Conservation (phyloP, 2,329 filamentous ascomycete species). For the Mycogone perniciosa region DNA sequence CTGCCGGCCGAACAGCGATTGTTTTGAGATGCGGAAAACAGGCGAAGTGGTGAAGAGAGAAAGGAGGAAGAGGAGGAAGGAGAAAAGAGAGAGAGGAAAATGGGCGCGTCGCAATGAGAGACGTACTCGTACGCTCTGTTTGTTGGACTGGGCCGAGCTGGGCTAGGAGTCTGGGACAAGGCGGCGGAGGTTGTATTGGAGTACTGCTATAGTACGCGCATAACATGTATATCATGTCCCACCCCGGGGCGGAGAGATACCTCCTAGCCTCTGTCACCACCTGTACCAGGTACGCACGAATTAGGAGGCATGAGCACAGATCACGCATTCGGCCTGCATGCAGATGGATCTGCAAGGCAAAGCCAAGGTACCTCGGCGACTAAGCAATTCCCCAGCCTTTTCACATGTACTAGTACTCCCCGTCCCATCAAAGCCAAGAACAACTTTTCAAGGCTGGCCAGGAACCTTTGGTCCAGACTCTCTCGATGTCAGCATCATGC, state of each 20-base stretch:
- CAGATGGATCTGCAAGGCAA: not conserved
- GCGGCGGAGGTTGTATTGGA: too few species aligned
- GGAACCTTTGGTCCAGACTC: too few species aligned
- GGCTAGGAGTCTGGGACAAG: not conserved
- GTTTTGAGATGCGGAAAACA: too few species aligned
- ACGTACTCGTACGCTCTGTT: too few species aligned
- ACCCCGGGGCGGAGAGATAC: too few species aligned
- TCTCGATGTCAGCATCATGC: too few species aligned
- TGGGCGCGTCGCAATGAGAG: constrained; percentile 4
- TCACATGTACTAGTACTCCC: not conserved
- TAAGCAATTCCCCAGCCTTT: not conserved
- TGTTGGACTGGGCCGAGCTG: too few species aligned
- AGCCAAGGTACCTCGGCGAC: not conserved
- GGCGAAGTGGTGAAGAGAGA: not conserved
- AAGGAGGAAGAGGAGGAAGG: constrained; percentile 5
- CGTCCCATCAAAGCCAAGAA: not conserved
- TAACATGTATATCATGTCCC: too few species aligned
- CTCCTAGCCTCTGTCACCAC: too few species aligned
- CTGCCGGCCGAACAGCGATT: not conserved
- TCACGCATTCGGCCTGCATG: not conserved
- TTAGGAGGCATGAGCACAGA: not conserved
- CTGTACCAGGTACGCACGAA: too few species aligned
- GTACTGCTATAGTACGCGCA: too few species aligned
- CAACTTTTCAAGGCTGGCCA: too few species aligned
- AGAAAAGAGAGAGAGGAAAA: constrained; percentile 7